phyloP scores from a whole-genome alignment of 2,329 filamentous ascomycete genomes.

The Colletotrichum shisoi region DNA sequence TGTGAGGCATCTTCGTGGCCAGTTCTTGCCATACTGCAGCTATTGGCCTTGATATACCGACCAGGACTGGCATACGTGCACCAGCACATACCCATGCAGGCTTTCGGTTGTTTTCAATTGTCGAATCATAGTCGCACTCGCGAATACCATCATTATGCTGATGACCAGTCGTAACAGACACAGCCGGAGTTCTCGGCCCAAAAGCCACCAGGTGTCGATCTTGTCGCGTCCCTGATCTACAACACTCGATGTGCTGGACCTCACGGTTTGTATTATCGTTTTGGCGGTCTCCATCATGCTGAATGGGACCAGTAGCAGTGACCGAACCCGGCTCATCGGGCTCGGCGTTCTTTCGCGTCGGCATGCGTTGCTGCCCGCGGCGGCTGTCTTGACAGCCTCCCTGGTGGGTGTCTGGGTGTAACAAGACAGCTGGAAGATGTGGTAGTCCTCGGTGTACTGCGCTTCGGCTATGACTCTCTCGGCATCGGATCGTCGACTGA shows the following conservation, averaged over 20 bases:
- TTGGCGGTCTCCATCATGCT: neutral
- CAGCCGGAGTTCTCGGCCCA: neutral
- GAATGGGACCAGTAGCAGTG: neutral
- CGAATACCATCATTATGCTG: neutral
- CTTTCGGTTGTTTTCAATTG: neutral
- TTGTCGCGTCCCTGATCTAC: conserved; percentile 5
- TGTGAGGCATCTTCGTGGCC: neutral
- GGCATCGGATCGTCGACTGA: neutral
- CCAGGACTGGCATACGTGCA: conserved; percentile 27
- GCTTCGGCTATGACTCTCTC: neutral
- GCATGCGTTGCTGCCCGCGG: neutral
- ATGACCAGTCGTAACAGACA: neutral
- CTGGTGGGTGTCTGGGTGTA: conserved; percentile 6
- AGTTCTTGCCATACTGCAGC: neutral
- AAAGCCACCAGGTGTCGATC: conserved; percentile 8
- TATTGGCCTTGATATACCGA: conserved; percentile 15
- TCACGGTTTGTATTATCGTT: too few relatives aligned
- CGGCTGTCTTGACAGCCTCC: neutral
- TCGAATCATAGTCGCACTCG: neutral
- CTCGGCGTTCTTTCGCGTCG: neutral
- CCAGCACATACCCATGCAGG: conserved; percentile 23
- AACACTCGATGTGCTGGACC: neutral
- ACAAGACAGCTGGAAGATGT: conserved; percentile 24
- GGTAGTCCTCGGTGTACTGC: conserved; percentile 4
- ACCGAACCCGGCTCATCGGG: neutral